phyloP scores from a whole-genome alignment of 148 eudicot genomes.

The Pouteria glomerata region DNA sequence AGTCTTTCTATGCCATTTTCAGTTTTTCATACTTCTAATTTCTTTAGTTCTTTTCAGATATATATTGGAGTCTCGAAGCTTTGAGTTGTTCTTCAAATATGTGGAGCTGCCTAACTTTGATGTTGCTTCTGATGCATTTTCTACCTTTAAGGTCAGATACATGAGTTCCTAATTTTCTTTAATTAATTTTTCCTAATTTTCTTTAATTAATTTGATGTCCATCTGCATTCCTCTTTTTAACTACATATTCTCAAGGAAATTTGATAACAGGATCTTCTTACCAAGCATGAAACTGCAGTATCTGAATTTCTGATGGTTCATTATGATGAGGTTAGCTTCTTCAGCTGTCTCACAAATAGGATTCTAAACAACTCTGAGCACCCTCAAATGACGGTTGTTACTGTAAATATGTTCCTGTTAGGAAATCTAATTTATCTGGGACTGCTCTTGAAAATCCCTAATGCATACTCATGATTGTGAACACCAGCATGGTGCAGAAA shows the following conservation, averaged over 20 bases:
- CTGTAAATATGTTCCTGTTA: background rate
- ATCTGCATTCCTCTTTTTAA: slow-evolving; percentile 10
- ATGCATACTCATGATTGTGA: background rate
- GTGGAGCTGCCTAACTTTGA: slow-evolving; percentile 88
- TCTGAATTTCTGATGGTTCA: slow-evolving; percentile 67
- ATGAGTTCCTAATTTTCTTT: background rate
- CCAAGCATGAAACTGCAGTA: slow-evolving; percentile 69
- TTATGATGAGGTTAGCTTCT: slow-evolving; percentile 65
- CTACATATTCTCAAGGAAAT: slow-evolving; percentile 16
- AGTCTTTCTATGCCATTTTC: background rate
- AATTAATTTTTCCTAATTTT: background rate
- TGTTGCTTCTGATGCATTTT: slow-evolving; percentile 90
- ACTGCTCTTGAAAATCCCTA: background rate
- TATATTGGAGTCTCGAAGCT: slow-evolving; percentile 87
- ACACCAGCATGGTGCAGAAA: background rate
- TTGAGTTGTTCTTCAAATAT: slow-evolving; percentile 89
- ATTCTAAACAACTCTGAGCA: background rate
- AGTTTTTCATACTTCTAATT: background rate
- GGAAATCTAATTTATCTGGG: background rate
- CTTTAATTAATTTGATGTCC: slow-evolving; percentile 2
- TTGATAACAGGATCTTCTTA: slow-evolving; percentile 78
- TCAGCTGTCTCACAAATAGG: slow-evolving; percentile 8
- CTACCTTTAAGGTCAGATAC: slow-evolving; percentile 80
- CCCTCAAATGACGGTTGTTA: slow-evolving; percentile 1
- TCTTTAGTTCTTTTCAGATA: slow-evolving; percentile 58